Evolutionary conservation across 2,329 filamentous ascomycete species (phyloP).

Genomic region (Ceratocystiopsis minuta): DNA sequence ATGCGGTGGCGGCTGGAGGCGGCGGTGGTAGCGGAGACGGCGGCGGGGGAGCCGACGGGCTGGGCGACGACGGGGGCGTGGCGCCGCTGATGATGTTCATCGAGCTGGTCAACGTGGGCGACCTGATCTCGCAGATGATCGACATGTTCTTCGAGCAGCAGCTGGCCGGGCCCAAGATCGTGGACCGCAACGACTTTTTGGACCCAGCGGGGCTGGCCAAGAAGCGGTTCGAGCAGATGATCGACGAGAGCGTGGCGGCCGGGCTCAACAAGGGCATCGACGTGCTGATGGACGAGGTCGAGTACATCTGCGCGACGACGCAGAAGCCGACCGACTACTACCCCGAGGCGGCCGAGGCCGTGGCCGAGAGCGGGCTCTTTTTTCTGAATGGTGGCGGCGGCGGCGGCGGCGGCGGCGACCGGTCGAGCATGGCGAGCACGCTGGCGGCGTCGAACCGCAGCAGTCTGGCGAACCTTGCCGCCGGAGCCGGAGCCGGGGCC

Average conservation of each 20-base stretch:
- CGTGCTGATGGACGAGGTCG: constrained; percentile 94
- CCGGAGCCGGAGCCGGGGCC: background rate
- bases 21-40: background rate
- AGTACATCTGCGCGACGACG: constrained; percentile 80
- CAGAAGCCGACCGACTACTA: constrained; percentile 85
- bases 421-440: background rate
- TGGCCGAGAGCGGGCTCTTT: constrained; percentile 8
- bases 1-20: too few species aligned
- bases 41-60: background rate
- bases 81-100: constrained; percentile 89
- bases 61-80: constrained; percentile 33
- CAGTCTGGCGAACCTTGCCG: background rate
- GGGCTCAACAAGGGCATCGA: constrained; percentile 96
- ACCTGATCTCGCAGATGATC: constrained; percentile 96
- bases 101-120: constrained; percentile 92
- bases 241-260: constrained; percentile 89
- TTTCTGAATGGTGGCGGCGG: background rate
- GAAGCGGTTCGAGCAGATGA: constrained; percentile 97
- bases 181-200: constrained; percentile 85
- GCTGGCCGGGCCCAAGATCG: constrained; percentile 62
- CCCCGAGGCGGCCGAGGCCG: constrained; percentile 30
- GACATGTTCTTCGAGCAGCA: constrained; percentile 98
- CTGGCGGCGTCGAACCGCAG: constrained; percentile 4
- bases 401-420: background rate
- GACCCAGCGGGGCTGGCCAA: constrained; percentile 85